Base-by-base conservation (phyloP, 768 basidiomycete genomes). In the Boletus eberwhitei region DNA sequence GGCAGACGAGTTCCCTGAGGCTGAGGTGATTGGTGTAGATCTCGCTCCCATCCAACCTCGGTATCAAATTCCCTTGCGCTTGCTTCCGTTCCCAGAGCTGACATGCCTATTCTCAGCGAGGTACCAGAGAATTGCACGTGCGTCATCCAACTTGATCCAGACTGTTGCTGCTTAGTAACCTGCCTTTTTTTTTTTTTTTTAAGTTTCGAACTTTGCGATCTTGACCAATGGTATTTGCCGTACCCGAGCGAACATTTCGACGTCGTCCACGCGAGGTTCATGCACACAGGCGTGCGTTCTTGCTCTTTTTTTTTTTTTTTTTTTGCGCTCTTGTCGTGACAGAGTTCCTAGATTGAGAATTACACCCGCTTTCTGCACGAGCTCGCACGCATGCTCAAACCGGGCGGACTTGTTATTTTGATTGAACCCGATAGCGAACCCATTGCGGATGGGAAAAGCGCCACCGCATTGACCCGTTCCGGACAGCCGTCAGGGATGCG, bases 121-220 rank as follows among this genome's bases (percentile, higher is more conserved):
- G 86, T 87, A 24, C 86, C 86, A 40, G 78, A 79, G 17, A 87
- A 87, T 58, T 87, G 85, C 86, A 83, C 82, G 85, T 86, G 77
- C 73, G 86, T 74, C 60, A 31, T 36, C 39, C 41, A 42, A 34
- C 19, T 46, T 32, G 47, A 34, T 44, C 37, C 24, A 46, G 43
- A 50, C 40, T 19, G n/a, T 41, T 39, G 37, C 45, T 29, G 13
- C 49, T 51, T n/a, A 44, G 55, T 60, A 36, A 48, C 46, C 21
- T 40, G 29, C 9, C 4, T 43, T 32, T 29, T 32, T 50, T 56
- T 49, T 8, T 6, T 43, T 32, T 29, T 32, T 50, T 56, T 49
- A 63, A 88, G 87, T 31, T 88, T 87, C 63, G 87, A 88, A 61
- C 75, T 88, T 14, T 88, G 83, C 68, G 84, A 88, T 65, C 72